Conservation (phyloP, 768 basidiomycete genomes). For the Daedaleopsis nitida region DNA sequence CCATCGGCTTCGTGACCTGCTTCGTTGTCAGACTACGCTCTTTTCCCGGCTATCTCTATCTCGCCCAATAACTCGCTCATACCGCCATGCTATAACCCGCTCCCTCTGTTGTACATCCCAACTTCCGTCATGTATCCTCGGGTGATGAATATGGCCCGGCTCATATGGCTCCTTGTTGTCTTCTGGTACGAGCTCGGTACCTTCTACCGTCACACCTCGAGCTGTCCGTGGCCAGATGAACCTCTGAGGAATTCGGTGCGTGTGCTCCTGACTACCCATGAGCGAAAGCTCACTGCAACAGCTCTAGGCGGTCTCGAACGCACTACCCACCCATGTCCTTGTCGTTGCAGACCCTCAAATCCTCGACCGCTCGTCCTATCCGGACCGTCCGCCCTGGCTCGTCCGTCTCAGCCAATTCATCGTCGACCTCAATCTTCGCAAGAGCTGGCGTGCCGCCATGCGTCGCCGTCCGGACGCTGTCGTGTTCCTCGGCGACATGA, state of each 20-base stretch:
- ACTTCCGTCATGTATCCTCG: conserved; percentile 5
- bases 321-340: conserved; percentile 57
- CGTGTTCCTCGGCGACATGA: conserved; percentile 89
- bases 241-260: conserved; percentile 5
- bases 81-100: conserved; percentile 1
- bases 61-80: not conserved
- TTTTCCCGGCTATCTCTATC: not conserved
- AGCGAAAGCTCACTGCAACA: conserved; percentile 15
- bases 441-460: conserved; percentile 76
- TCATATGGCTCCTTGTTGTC: conserved; percentile 62
- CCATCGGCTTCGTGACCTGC: not conserved
- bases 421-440: conserved; percentile 82
- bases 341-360: conserved; percentile 90
- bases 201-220: conserved; percentile 56
- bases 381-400: conserved; percentile 53
- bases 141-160: conserved; percentile 50
- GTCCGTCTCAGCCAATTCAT: conserved; percentile 63
- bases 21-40: not conserved
- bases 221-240: conserved; percentile 38
- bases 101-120: not conserved
- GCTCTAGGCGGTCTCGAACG: conserved; percentile 16
- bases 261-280: conserved; percentile 6
- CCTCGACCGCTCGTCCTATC: conserved; percentile 75
- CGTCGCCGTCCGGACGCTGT: conserved; percentile 67
- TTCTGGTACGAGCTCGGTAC: conserved; percentile 71